Evolutionary conservation across 805 yeast species (phyloP).

Genomic region (Lipomyces spencermartinsiae): DNA sequence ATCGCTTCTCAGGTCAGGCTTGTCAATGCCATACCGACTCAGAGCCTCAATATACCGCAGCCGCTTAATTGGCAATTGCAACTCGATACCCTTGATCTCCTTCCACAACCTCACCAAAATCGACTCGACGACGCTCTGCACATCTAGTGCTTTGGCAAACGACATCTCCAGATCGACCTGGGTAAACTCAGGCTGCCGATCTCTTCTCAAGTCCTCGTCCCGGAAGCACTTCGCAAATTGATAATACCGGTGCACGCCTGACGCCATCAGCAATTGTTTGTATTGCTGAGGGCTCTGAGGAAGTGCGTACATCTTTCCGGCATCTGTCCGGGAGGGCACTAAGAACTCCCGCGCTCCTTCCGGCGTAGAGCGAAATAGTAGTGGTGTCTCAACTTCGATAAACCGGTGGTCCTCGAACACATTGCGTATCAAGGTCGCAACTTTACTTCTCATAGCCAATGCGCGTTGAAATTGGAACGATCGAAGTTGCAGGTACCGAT

Average conservation of each 20-base stretch:
- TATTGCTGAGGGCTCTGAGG: constrained; percentile 99
- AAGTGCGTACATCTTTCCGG: constrained; percentile 73
- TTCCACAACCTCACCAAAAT: constrained; percentile 65
- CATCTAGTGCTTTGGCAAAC: constrained; percentile 72
- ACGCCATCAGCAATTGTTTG: constrained; percentile 92
- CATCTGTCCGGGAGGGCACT: constrained; percentile 79
- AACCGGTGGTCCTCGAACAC: constrained; percentile 55
- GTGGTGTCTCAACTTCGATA: constrained; percentile 89
- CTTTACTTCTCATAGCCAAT: constrained; percentile 61
- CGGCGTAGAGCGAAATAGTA: constrained; percentile 93
- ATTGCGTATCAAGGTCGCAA: constrained; percentile 56
- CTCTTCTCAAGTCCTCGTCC: constrained; percentile 93
- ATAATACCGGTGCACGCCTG: constrained; percentile 84
- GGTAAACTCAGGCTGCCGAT: constrained; percentile 97
- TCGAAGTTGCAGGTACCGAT: constrained; percentile 81
- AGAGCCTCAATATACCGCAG: constrained; percentile 74
- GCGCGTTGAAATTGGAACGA: constrained; percentile 58
- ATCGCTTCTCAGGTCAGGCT: constrained; percentile 78
- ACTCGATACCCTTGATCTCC: constrained; percentile 46
- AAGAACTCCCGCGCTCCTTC: constrained; percentile 97
- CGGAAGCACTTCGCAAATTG: constrained; percentile 95
- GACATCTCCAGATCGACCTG: constrained; percentile 97
- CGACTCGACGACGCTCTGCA: constrained; percentile 66
- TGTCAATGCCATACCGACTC: constrained; percentile 82
- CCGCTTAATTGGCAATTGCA: constrained; percentile 47